Evolutionary conservation across 495 filamentous ascomycete genomes (phyloP).

Genomic region (Talaromyces ruber): DNA sequence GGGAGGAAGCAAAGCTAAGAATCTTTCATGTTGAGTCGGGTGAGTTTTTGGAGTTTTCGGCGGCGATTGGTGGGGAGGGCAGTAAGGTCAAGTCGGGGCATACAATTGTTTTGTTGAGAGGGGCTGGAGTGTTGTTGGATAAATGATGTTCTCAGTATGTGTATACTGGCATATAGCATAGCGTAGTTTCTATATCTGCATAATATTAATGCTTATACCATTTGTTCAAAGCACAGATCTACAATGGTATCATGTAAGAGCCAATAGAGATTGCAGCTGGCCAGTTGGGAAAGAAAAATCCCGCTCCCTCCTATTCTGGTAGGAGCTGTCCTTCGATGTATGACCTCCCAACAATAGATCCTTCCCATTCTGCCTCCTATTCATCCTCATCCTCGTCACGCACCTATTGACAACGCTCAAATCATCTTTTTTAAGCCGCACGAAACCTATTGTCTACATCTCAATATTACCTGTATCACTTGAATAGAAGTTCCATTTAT

Average conservation of each 20-base stretch:
- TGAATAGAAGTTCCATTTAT: too few relatives aligned
- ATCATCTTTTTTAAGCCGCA: neutral
- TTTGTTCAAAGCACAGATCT: neutral
- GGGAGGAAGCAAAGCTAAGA: constrained; percentile 69
- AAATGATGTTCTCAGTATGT: constrained; percentile 15
- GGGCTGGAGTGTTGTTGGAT: constrained; percentile 56
- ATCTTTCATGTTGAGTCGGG: constrained; percentile 92
- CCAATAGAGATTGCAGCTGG: neutral
- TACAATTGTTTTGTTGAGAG: constrained; percentile 80
- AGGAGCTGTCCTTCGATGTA: neutral
- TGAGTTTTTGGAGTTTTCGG: constrained; percentile 72
- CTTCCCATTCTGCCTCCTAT: neutral
- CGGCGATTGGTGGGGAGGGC: constrained; percentile 55
- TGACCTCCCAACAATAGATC: neutral
- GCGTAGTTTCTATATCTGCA: neutral
- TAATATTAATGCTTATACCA: neutral
- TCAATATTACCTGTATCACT: neutral
- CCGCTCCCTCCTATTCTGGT: neutral
- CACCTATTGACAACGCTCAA: neutral
- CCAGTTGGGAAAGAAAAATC: neutral
- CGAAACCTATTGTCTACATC: neutral
- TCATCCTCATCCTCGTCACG: neutral
- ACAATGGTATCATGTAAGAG: neutral
- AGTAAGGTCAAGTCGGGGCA: constrained; percentile 61
- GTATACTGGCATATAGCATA: neutral